A percentile compares a stretch with the other conserved stretches of the same genome.
Conservation (phyloP, 441 rosid species). For the Cnidoscolus chayamansa region DNA sequence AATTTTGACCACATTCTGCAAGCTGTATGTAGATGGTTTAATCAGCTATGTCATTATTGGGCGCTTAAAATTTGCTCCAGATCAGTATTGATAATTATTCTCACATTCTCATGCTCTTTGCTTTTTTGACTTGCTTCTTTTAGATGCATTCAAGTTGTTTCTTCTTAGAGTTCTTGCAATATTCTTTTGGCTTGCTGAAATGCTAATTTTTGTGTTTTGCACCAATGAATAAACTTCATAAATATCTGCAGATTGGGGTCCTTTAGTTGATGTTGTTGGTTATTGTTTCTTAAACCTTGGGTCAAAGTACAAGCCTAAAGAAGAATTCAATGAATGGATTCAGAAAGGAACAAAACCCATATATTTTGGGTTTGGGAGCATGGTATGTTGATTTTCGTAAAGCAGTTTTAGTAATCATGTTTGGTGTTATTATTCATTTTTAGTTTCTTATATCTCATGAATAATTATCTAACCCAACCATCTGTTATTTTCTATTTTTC, state of each 20-base stretch:
- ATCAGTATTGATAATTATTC: constrained; percentile 7
- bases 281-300: constrained; percentile 93
- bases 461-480: not conserved
- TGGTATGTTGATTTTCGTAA: constrained; percentile 49
- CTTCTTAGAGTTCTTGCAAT: not conserved
- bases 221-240: constrained; percentile 13
- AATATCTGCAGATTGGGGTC: constrained; percentile 84
- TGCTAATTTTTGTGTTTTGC: constrained; percentile 14
- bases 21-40: not conserved
- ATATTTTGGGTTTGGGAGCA: constrained; percentile 98
- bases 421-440: not conserved
- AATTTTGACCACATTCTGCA: too few relatives aligned
- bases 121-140: not conserved
- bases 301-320: constrained; percentile 65
- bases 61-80: not conserved
- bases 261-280: constrained; percentile 93
- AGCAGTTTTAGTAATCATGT: constrained; percentile 3
- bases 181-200: not conserved
- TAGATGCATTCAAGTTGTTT: constrained; percentile 9
- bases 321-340: constrained; percentile 72
- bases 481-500: not conserved
- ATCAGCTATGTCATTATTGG: constrained; percentile 5
- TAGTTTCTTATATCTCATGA: constrained; percentile 1
- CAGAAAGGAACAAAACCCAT: constrained; percentile 71
- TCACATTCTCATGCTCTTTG: not conserved